Evolutionary conservation across 2,329 filamentous ascomycete species (phyloP).

Genomic region (Myriosclerotinia curreyana): DNA sequence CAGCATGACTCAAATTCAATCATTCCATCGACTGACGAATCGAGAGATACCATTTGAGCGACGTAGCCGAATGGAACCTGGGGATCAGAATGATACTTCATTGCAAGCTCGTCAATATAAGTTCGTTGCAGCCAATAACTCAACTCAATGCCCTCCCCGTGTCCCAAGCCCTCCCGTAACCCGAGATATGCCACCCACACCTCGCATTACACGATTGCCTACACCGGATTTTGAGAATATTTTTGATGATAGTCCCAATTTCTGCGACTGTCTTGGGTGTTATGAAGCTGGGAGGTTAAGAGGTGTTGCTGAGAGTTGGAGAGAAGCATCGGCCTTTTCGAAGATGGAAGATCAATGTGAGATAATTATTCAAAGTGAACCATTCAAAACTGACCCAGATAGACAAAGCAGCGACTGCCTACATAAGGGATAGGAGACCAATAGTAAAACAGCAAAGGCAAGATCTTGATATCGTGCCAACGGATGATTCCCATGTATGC

Average conservation of each 20-base stretch:
- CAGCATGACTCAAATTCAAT: background rate
- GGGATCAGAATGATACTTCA: background rate
- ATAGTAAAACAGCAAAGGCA: background rate
- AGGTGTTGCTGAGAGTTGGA: background rate
- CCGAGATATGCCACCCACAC: conserved; percentile 30
- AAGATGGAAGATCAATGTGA: conserved; percentile 22
- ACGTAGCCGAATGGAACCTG: background rate
- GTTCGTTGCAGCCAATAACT: conserved; percentile 16
- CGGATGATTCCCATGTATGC: background rate
- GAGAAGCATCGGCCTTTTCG: background rate
- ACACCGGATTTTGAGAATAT: conserved; percentile 33
- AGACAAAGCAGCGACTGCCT: conserved; percentile 29
- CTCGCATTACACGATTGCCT: conserved; percentile 30
- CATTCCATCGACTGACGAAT: background rate
- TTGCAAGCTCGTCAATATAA: background rate
- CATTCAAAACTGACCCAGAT: conserved; percentile 20
- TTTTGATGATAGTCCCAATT: background rate
- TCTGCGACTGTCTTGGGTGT: conserved; percentile 16
- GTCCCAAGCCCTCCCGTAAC: conserved; percentile 25
- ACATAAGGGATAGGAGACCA: conserved; percentile 23
- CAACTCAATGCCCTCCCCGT: conserved; percentile 16
- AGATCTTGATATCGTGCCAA: background rate
- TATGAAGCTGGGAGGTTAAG: background rate
- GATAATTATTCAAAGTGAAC: background rate
- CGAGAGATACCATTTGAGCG: background rate